Evolutionary conservation across 441 rosid genomes (phyloP).

Genomic region (Erysimum pusillum): DNA sequence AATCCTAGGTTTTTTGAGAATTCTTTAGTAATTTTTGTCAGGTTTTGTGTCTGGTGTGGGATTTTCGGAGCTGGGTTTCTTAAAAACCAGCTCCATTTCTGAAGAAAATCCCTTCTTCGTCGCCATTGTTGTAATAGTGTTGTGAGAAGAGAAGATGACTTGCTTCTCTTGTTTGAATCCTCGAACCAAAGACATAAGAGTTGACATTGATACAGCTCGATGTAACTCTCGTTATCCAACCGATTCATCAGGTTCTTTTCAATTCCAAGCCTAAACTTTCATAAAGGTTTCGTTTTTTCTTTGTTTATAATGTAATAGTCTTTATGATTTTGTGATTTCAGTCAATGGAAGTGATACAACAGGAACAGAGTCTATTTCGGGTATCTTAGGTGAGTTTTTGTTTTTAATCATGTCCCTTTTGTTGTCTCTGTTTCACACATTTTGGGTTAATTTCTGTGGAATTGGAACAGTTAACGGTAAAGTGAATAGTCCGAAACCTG

Average conservation of each 20-base stretch:
- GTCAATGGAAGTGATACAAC: slow-evolving; percentile 47
- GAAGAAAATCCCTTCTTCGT: slow-evolving; percentile 8
- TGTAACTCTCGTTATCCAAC: slow-evolving; percentile 56
- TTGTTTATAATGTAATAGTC: background rate
- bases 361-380: slow-evolving; percentile 47
- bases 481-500: slow-evolving; percentile 49
- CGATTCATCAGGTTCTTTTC: slow-evolving; percentile 60
- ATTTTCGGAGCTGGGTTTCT: slow-evolving; percentile 38
- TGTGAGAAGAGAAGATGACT: slow-evolving; percentile 53
- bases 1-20: slow-evolving; percentile 37
- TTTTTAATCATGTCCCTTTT: slow-evolving; percentile 1
- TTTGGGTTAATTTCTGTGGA: background rate
- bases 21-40: background rate
- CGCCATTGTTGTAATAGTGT: background rate
- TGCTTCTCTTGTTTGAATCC: slow-evolving; percentile 82
- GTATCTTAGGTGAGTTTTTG: slow-evolving; percentile 45
- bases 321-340: slow-evolving; percentile 28
- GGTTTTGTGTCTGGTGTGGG: slow-evolving; percentile 40
- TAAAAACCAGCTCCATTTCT: slow-evolving; percentile 26
- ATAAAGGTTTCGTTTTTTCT: slow-evolving; percentile 11
- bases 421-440: background rate
- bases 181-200: slow-evolving; percentile 64
- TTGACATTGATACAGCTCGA: slow-evolving; percentile 70
- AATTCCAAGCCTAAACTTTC: slow-evolving; percentile 7
- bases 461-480: slow-evolving; percentile 55